Evolutionary conservation across 371 early-diverging fungal genomes (phyloP), one percentile per base, ranked within the genome.

Genomic region (Fennellomyces sp.): DNA sequence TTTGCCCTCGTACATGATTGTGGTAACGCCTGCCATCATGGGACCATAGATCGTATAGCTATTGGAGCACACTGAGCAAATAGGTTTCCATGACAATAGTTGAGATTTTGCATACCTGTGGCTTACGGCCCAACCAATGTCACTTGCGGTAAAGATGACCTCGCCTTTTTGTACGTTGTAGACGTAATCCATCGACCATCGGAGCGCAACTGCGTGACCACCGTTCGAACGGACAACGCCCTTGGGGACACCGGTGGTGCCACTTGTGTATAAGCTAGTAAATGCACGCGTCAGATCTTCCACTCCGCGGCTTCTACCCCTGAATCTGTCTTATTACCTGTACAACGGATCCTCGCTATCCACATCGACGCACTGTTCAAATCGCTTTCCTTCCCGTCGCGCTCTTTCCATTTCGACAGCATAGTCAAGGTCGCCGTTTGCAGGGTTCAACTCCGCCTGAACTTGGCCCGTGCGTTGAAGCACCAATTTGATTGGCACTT

Each of bases 91-190:
- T 13, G 23, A 47, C 6, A 35, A 51, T 5, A 26, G 27, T 25
- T 17, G 10, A 47, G 6, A 19, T 25, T 2, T 15, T 26, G 26
- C 51, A 17, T 85, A 79, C 67, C 65, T 70, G 73, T 97, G 97
- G 28, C 97, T 97, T 0, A 96, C 93, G 26, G 94, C 95, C 97
- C 97, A 96, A 62, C 94, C 97, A 35, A 97, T 89, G 73, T 97
- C 97, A 61, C 93, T 90, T 52, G 92, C 91, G 36, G 91, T 87
- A 56, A 90, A 92, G 36, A 87, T 82, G 13, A 89, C 80, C 30
- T 94, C 89, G 13, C 91, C 90, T 8, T 83, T 82, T 58, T 79
- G 76, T 15, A 90, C 66, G 47, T 87, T 87, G 71, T 96, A 96
- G 29, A 96, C 81, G 59, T 90, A 82, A 48, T 90, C 82, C 79